Conservation (phyloP, 805 yeast genomes). For the Candida vartiovaarae region DNA sequence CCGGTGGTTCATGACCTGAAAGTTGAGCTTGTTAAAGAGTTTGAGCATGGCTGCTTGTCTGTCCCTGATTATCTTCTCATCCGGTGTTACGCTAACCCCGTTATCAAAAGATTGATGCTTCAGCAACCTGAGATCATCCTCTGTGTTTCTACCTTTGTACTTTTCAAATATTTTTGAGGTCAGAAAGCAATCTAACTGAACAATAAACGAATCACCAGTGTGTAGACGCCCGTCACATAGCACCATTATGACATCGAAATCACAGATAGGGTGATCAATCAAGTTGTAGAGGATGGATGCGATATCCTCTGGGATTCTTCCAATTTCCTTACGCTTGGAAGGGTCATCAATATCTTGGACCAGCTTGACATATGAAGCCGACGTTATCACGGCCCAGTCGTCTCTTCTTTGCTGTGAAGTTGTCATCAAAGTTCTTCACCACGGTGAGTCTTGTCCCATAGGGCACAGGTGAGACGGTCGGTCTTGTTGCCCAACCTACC, state of each 20-base stretch:
- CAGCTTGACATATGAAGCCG: constrained; percentile 29
- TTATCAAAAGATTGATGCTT: constrained; percentile 8
- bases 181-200: constrained; percentile 64
- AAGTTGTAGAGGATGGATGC: constrained; percentile 64
- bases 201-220: constrained; percentile 69
- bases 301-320: constrained; percentile 64
- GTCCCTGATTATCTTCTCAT: constrained; percentile 43
- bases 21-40: constrained; percentile 46
- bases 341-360: constrained; percentile 21
- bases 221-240: constrained; percentile 52
- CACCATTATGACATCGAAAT: constrained; percentile 50
- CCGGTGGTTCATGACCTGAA: constrained; percentile 19
- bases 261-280: constrained; percentile 45
- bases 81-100: constrained; percentile 39
- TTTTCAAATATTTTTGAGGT: constrained; percentile 27
- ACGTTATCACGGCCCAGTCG: constrained; percentile 21
- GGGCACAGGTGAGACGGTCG: constrained; percentile 40
- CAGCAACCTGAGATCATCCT: constrained; percentile 19
- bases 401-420: constrained; percentile 15
- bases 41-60: constrained; percentile 49
- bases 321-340: constrained; percentile 49
- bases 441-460: constrained; percentile 38
- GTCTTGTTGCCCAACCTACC: constrained; percentile 68
- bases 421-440: constrained; percentile 28
- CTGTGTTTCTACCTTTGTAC: constrained; percentile 8